Conservation (phyloP, 352 stramenopile species). For the Aphanomyces invadans region DNA sequence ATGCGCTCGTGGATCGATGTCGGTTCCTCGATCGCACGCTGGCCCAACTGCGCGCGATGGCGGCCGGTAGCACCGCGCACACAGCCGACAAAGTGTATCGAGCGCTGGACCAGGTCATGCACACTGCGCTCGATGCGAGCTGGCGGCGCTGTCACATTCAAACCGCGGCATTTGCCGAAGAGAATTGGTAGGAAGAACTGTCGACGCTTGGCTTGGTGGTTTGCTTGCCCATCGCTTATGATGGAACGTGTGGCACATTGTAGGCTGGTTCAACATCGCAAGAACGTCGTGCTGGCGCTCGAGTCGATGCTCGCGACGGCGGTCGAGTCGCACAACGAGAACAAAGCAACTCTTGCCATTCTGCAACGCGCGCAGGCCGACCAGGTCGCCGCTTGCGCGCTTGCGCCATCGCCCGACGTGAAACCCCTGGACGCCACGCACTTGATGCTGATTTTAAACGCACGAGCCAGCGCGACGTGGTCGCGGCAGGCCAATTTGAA, state of each 20-base stretch:
- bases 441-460: constrained; percentile 21
- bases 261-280: constrained; percentile 32
- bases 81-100: neutral
- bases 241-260: too few species aligned
- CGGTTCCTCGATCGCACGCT: neutral
- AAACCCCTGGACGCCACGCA: constrained; percentile 10
- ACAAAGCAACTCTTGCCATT: neutral
- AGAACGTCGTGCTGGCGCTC: constrained; percentile 59
- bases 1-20: neutral
- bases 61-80: neutral
- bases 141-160: constrained; percentile 1
- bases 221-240: too few species aligned
- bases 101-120: neutral
- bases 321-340: neutral
- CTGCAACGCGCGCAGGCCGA: neutral
- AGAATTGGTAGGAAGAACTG: neutral
- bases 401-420: neutral
- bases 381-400: neutral
- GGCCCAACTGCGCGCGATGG: neutral
- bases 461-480: neutral
- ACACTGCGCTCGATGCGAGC: neutral
- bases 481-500: constrained; percentile 15
- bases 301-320: constrained; percentile 65
- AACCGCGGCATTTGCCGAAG: constrained; percentile 10
- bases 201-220: too few species aligned